Percentiles rank a stretch among this genome's conserved stretches.
These are phyloP conservation scores for Arctostaphylos glauca DNA, from an alignment of 148 eudicot species.

Conservation along the genomic window DNA sequence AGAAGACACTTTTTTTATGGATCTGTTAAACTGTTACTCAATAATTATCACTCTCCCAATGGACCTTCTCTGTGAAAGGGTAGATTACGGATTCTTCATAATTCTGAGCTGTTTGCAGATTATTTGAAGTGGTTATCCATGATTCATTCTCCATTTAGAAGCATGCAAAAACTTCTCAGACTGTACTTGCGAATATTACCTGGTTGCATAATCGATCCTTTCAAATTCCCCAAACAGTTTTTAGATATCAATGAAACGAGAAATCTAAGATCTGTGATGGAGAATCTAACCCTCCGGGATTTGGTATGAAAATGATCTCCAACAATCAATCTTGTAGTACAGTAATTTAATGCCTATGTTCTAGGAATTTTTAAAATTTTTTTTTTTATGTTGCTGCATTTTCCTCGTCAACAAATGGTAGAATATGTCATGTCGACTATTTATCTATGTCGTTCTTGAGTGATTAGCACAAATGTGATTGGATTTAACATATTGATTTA, in stretches of 20 bases:
- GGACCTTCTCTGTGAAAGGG: neutral
- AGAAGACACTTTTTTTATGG: neutral
- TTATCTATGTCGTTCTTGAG: neutral
- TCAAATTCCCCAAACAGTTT: neutral
- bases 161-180: neutral
- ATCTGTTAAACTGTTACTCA: neutral
- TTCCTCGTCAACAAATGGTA: neutral
- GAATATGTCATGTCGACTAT: neutral
- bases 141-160: neutral
- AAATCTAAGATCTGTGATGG: neutral
- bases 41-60: neutral
- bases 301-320: neutral
- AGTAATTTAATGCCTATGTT: neutral
- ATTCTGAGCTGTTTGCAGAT: neutral
- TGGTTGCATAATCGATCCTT: neutral
- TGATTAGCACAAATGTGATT: neutral
- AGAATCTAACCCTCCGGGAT: neutral
- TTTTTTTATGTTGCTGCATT: conserved; percentile 5
- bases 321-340: neutral
- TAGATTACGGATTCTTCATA: neutral
- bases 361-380: too few species aligned
- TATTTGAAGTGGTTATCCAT: neutral
- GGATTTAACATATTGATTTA: neutral
- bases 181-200: neutral
- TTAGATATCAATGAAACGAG: neutral